Evolutionary conservation across 257 asterid genomes (phyloP).

Genomic region (Solanum chmielewskii): DNA sequence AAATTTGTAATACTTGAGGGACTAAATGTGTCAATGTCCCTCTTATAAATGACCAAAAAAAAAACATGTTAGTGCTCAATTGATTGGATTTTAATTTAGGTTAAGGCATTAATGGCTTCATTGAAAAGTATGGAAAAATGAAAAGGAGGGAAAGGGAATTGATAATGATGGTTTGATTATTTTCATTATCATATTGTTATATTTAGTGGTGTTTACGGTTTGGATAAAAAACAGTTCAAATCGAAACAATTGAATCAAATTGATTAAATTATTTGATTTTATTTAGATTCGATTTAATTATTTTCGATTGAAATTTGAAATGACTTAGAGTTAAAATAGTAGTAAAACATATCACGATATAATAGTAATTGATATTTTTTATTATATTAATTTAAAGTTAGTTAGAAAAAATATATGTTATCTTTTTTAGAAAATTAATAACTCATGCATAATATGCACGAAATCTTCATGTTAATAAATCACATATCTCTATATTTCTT

Average conservation of each 20-base stretch:
- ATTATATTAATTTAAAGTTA: not conserved
- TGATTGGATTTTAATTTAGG: not conserved
- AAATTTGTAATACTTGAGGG: not conserved
- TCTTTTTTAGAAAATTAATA: no score
- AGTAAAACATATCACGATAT: not conserved
- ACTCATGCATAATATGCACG: no score
- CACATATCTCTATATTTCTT: no score
- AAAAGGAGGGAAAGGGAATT: not conserved
- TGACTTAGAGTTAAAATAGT: not conserved
- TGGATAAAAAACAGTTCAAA: no score
- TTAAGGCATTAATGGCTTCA: not conserved
- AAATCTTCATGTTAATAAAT: no score
- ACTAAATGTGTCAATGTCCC: not conserved
- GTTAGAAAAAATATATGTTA: not conserved
- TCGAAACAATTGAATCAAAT: fast-evolving
- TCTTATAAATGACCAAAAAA: not conserved
- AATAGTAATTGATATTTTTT: not conserved
- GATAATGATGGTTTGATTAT: not conserved
- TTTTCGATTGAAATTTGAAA: no score
- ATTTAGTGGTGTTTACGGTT: not conserved
- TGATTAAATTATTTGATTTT: no score
- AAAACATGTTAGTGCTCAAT: not conserved
- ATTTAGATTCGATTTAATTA: no score
- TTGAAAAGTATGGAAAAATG: not conserved
- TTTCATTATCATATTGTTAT: not conserved